A percentile compares a stretch with the other conserved stretches of the same genome.
Conservation (phyloP, 2,329 filamentous ascomycete species). For the Stagonosporopsis chrysanthemi region DNA sequence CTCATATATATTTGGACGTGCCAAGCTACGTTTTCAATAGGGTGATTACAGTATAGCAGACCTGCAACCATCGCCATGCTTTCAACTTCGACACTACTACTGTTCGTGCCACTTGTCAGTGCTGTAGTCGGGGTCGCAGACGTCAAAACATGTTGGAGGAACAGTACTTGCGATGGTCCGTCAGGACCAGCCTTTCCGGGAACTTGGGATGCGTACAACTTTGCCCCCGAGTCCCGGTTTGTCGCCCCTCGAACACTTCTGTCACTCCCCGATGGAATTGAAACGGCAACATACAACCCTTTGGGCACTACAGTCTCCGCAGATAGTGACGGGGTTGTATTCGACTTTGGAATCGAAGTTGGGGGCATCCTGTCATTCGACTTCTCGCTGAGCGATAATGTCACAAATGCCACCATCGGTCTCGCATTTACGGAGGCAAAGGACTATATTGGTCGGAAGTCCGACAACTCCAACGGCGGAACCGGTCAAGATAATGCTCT, state of each 20-base stretch:
- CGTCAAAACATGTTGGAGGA: constrained; percentile 4
- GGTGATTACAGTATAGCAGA: neutral
- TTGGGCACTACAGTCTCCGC: neutral
- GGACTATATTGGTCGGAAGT: constrained; percentile 54
- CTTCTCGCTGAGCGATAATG: constrained; percentile 52
- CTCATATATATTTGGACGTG: neutral
- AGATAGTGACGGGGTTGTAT: constrained; percentile 45
- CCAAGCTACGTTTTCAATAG: neutral
- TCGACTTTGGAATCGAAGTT: constrained; percentile 67
- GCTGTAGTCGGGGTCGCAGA: neutral
- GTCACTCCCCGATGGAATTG: constrained; percentile 1
- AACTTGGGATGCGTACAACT: constrained; percentile 6
- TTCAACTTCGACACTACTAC: neutral
- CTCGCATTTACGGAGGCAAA: constrained; percentile 54
- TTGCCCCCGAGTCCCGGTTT: constrained; percentile 4
- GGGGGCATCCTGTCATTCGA: constrained; percentile 63
- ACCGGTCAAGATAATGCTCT: constrained; percentile 55
- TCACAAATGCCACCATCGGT: constrained; percentile 44
- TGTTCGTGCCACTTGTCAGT: neutral
- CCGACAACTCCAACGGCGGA: constrained; percentile 53
- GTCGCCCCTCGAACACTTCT: constrained; percentile 1
- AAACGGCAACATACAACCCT: neutral
- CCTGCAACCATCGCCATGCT: neutral
- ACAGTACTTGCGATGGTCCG: constrained; percentile 3
- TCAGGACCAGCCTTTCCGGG: neutral